Percentiles rank a stretch among this genome's conserved stretches.
Evolutionary conservation across 345 rosid genomes (phyloP).

Genomic region (Erucastrum elatum): DNA sequence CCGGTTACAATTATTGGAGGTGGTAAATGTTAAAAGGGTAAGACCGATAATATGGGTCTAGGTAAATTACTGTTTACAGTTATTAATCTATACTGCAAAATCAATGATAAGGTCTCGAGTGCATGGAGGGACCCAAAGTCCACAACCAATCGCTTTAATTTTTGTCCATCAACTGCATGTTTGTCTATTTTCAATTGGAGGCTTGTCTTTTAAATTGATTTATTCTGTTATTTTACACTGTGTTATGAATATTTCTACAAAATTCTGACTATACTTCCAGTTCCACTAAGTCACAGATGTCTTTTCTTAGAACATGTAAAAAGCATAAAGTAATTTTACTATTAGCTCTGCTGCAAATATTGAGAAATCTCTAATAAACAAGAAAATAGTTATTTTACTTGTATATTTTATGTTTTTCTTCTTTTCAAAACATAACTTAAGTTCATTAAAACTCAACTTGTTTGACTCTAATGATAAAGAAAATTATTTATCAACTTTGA

Average conservation of each 20-base stretch:
- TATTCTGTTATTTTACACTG: not conserved
- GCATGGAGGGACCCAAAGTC: constrained; percentile 20
- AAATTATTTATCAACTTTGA: not conserved
- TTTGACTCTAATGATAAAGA: not conserved
- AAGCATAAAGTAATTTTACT: constrained; percentile 6
- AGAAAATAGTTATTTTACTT: not conserved
- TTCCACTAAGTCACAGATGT: constrained; percentile 9
- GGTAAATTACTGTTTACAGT: not conserved
- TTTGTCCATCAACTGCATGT: not conserved
- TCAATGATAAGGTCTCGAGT: not conserved
- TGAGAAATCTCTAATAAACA: not conserved
- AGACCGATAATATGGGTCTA: not conserved
- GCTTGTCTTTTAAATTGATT: not conserved
- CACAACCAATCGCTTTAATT: constrained; percentile 11
- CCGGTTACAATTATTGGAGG: constrained; percentile 9
- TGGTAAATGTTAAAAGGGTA: not conserved
- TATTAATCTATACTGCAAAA: not conserved
- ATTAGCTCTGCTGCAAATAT: not conserved
- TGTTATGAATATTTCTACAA: constrained; percentile 4
- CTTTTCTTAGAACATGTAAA: not conserved
- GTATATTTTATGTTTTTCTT: not conserved
- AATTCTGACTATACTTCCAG: constrained; percentile 3
- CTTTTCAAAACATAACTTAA: not conserved
- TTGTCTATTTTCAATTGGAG: constrained; percentile 23
- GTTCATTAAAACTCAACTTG: not conserved